phyloP scores from a whole-genome alignment of 108 stramenopile genomes.

The Cylindrotheca fusiformis region DNA sequence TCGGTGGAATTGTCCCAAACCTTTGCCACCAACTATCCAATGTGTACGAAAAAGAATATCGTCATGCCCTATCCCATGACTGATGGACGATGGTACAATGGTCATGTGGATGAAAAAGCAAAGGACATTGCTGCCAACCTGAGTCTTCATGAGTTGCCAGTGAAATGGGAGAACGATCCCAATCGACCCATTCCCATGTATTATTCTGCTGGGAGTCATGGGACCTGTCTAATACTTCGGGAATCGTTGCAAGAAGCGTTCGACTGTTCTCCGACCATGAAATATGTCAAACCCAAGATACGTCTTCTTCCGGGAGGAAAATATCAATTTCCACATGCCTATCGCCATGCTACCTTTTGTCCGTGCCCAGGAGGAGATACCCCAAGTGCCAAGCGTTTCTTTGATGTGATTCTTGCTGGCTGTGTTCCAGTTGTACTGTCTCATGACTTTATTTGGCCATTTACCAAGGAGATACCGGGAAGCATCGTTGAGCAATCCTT shows the following conservation, averaged over 20 bases:
- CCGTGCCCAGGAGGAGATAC: constrained; percentile 56
- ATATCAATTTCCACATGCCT: constrained; percentile 28
- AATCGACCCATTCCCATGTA: constrained; percentile 16
- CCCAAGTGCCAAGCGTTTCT: constrained; percentile 57
- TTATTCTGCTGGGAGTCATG: constrained; percentile 32
- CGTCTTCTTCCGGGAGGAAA: constrained; percentile 7
- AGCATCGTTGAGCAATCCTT: not conserved
- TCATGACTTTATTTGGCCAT: constrained; percentile 37
- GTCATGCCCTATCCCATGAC: constrained; percentile 43
- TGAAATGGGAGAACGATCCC: constrained; percentile 12
- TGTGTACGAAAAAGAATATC: constrained; percentile 37
- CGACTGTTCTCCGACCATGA: constrained; percentile 6
- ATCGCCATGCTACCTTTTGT: constrained; percentile 43
- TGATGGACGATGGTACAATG: constrained; percentile 48
- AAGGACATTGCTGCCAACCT: constrained; percentile 4
- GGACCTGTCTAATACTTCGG: constrained; percentile 17
- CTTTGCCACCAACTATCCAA: constrained; percentile 38
- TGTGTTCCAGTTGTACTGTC: constrained; percentile 44
- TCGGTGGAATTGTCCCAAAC: constrained; percentile 28
- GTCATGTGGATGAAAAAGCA: constrained; percentile 16
- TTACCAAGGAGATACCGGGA: constrained; percentile 13
- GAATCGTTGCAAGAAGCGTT: constrained; percentile 11
- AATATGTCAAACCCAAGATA: not conserved
- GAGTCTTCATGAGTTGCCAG: not conserved
- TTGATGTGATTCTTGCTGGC: constrained; percentile 49